A percentile compares a stretch with the other conserved stretches of the same genome.
phyloP scores from a whole-genome alignment of 331 rosid genomes.

The Malus hybrid region DNA sequence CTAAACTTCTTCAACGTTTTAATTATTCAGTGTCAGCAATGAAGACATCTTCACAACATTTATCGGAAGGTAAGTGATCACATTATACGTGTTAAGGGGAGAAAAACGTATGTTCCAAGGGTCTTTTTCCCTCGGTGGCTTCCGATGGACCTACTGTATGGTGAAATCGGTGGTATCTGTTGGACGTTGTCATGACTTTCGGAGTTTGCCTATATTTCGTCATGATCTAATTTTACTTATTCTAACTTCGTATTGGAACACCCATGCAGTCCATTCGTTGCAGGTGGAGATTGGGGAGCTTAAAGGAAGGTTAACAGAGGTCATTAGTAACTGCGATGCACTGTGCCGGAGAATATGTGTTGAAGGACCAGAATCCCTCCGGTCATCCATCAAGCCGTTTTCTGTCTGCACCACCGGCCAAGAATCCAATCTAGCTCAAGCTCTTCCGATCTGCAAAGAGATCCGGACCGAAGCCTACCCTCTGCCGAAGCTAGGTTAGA shows the following conservation, averaged over 20 bases:
- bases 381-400: slow-evolving; percentile 49
- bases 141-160: background rate
- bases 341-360: slow-evolving; percentile 63
- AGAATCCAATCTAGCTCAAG: slow-evolving; percentile 21
- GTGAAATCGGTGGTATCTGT: background rate
- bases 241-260: slow-evolving; percentile 11
- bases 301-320: slow-evolving; percentile 92
- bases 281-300: slow-evolving; percentile 93
- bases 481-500: slow-evolving; percentile 40
- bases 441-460: slow-evolving; percentile 22
- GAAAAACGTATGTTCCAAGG: background rate
- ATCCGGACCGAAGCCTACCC: slow-evolving; percentile 22
- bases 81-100: background rate
- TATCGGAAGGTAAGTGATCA: slow-evolving; percentile 63
- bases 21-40: slow-evolving; percentile 69
- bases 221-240: background rate
- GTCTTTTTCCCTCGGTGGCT: background rate
- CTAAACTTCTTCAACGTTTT: slow-evolving; percentile 75
- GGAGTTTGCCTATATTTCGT: background rate
- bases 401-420: slow-evolving; percentile 10
- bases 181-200: background rate
- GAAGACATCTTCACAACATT: slow-evolving; percentile 72
- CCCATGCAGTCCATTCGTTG: slow-evolving; percentile 61
- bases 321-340: slow-evolving; percentile 77
- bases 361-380: slow-evolving; percentile 72